Base-by-base conservation (phyloP, 176 grass and related monocot species). In the Pharus latifolius region DNA sequence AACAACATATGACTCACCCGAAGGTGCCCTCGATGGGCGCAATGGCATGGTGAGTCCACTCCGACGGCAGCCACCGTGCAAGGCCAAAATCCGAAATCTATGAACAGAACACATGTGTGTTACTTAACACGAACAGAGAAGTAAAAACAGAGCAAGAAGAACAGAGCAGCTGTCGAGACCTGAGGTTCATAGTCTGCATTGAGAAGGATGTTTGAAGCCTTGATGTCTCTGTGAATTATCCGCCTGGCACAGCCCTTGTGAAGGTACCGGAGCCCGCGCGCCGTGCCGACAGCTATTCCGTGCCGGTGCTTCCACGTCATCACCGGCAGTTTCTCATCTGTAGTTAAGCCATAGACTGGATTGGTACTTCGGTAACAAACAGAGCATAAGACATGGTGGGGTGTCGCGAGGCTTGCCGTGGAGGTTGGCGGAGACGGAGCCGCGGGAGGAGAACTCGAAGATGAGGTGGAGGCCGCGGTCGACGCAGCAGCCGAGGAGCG, bases 1-100 rank as follows among this genome's bases (percentile, higher is more conserved):
- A 2, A 30, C 41, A 54, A 28, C 5, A 33, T 32, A 42, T 10
- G 0, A 23, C 72, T 78, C 72, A 96, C 93, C 93, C 89, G 69
- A 96, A 96, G 0, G 89, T 92, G 69, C 93, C 93, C 83, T 96
- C 93, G 52, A 96, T 96, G 43, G 93, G 93, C 41, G 85, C 89
- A 32, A 96, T 91, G 69, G 86, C 86, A 38, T 85, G 88, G 74
- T 96, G 80, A 64, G 86, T 89, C 93, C 93, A 96, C 74, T 92
- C 93, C 50, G 85, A 84, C 49, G 93, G 89, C 31, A 96, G 86
- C 93, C 93, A 96, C 64, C 79, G 85, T 0, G 93, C 89, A 44
- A 96, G 86, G n/a, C 93, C 93, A 33, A 96, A 96, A 70, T 96
- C 93, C 2, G 93, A 96, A 65, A 96, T 96, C 93, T 96, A 46